Evolutionary conservation across 192 early-diverging fungal genomes (phyloP).

Genomic region (Coemansia sp.): DNA sequence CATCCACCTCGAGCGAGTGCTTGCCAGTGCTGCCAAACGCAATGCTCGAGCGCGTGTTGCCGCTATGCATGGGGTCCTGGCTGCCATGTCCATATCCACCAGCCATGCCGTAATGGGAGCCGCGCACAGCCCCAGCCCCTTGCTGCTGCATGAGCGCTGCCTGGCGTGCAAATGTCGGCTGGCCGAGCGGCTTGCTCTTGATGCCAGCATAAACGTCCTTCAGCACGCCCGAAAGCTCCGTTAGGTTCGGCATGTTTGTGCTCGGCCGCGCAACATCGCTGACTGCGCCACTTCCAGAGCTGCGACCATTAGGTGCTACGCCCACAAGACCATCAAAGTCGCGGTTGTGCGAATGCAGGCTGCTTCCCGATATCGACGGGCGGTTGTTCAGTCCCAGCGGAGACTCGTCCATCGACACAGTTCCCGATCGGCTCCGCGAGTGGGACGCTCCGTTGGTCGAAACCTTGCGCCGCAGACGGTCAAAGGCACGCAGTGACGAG

Average conservation of each 20-base stretch:
- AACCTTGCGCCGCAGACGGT: slow-evolving; percentile 54
- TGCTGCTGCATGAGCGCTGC: slow-evolving; percentile 15
- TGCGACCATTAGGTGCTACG: slow-evolving; percentile 4
- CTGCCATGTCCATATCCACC: slow-evolving; percentile 9
- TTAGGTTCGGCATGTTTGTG: slow-evolving; percentile 31
- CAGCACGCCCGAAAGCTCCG: slow-evolving; percentile 40
- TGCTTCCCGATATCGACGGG: slow-evolving; percentile 19
- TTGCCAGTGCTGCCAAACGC: slow-evolving; percentile 25
- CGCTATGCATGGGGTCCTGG: slow-evolving; percentile 17
- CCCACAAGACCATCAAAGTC: slow-evolving; percentile 12
- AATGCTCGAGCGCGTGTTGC: slow-evolving; percentile 18
- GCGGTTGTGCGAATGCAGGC: slow-evolving; percentile 15
- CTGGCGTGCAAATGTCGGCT: slow-evolving; percentile 55
- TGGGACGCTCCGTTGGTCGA: slow-evolving; percentile 44
- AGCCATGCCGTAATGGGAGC: slow-evolving; percentile 21
- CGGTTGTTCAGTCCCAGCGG: slow-evolving; percentile 16
- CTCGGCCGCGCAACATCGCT: slow-evolving; percentile 1
- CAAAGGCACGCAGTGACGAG: slow-evolving; percentile 48
- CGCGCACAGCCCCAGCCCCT: not conserved
- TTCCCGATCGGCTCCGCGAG: slow-evolving; percentile 39
- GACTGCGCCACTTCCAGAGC: not conserved
- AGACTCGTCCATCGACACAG: slow-evolving; percentile 42
- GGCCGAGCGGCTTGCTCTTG: slow-evolving; percentile 52
- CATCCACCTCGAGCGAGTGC: slow-evolving; percentile 28
- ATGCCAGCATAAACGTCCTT: slow-evolving; percentile 57